Conservation (phyloP, 2,329 filamentous ascomycete genomes). For the Fusarium poae region DNA sequence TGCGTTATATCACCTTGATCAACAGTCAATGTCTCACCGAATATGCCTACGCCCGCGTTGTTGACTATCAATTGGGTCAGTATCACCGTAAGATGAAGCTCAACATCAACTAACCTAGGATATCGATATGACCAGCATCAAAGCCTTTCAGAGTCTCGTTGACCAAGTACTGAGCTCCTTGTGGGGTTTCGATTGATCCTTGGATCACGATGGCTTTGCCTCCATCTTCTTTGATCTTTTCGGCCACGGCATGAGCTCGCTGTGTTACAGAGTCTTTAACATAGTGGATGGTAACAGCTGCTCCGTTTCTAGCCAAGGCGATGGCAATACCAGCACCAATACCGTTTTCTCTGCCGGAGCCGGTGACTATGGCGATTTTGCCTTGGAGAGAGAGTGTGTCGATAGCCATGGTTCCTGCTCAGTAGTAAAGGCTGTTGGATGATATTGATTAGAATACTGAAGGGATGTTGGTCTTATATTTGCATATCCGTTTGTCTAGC, state of each 20-base stretch:
- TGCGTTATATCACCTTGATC: slow-evolving; percentile 45
- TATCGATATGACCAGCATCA: slow-evolving; percentile 55
- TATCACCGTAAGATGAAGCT: not conserved
- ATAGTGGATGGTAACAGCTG: slow-evolving; percentile 57
- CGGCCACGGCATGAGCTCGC: slow-evolving; percentile 51
- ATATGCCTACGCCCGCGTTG: slow-evolving; percentile 51
- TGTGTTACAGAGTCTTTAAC: slow-evolving; percentile 52
- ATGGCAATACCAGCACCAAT: slow-evolving; percentile 59
- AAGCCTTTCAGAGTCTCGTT: slow-evolving; percentile 54
- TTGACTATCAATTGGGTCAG: slow-evolving; percentile 51
- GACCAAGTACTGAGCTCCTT: slow-evolving; percentile 52
- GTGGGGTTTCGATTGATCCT: slow-evolving; percentile 49
- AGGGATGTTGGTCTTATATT: not conserved
- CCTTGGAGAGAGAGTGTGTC: slow-evolving; percentile 57
- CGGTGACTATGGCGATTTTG: slow-evolving; percentile 60
- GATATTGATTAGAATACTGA: fast-evolving
- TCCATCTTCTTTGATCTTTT: slow-evolving; percentile 49
- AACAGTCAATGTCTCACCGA: slow-evolving; percentile 35
- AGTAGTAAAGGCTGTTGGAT: not conserved
- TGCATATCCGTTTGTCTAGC: not conserved
- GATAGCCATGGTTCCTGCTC: slow-evolving; percentile 40
- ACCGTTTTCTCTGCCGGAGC: slow-evolving; percentile 59
- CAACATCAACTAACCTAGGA: slow-evolving; percentile 50
- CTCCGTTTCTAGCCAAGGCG: slow-evolving; percentile 57
- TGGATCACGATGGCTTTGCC: slow-evolving; percentile 52